These are phyloP conservation scores for Cavenderia fasciculata DNA, from an alignment of 78 protist species.

Conservation along the genomic window DNA sequence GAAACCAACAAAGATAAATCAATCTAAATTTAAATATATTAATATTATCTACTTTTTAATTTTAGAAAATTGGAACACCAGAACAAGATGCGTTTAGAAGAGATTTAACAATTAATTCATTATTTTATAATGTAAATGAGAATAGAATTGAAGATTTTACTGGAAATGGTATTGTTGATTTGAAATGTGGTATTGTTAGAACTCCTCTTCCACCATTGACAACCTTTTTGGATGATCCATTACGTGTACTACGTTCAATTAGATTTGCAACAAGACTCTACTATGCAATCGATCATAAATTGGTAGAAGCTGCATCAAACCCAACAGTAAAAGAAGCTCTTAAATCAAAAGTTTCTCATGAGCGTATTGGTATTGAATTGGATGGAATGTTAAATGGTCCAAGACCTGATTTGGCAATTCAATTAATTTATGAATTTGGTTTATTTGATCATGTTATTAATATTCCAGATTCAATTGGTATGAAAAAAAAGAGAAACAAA, in stretches of 20 bases:
- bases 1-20: not conserved
- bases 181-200: constrained; percentile 78
- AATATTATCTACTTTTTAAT: not conserved
- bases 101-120: constrained; percentile 96
- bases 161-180: constrained; percentile 89
- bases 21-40: not conserved
- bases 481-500: too few relatives aligned
- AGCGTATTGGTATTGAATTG: constrained; percentile 87
- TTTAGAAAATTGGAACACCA: constrained; percentile 91
- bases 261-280: constrained; percentile 91
- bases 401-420: constrained; percentile 32
- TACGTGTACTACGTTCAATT: constrained; percentile 92
- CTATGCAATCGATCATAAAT: constrained; percentile 69
- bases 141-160: constrained; percentile 87
- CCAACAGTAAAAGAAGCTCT: constrained; percentile 70
- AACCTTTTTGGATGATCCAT: constrained; percentile 97
- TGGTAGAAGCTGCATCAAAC: constrained; percentile 43
- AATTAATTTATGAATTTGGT: constrained; percentile 26
- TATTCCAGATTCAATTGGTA: constrained; percentile 8
- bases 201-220: constrained; percentile 93
- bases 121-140: constrained; percentile 94
- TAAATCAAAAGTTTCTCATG: constrained; percentile 76
- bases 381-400: constrained; percentile 76
- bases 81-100: constrained; percentile 94
- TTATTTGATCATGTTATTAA: constrained; percentile 48